Conservation (phyloP, 169 alveolate genomes). For the Miamiensis avidus region DNA sequence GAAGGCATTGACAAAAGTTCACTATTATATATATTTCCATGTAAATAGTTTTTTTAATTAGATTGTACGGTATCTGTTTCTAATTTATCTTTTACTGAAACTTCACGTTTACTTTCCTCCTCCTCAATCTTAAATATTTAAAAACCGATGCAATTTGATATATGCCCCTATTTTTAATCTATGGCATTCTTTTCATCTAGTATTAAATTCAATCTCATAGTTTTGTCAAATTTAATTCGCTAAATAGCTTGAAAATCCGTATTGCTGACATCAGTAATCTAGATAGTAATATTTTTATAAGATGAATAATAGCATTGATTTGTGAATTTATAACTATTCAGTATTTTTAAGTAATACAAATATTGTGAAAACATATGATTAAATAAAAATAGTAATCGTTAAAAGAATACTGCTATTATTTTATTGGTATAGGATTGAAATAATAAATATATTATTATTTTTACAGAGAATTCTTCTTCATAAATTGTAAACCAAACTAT, state of each 20-base stretch:
- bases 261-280: background rate
- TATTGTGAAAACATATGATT: no score
- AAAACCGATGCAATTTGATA: background rate
- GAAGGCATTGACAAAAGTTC: background rate
- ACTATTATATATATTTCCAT: background rate
- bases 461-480: background rate
- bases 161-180: background rate
- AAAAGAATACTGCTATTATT: no score
- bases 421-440: background rate
- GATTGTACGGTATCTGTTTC: no score
- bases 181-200: background rate
- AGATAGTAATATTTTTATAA: background rate
- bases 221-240: no score
- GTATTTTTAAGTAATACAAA: no score
- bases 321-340: background rate
- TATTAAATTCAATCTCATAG: background rate
- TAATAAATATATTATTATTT: no score
- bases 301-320: background rate
- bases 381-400: no score
- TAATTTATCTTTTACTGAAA: background rate
- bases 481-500: background rate
- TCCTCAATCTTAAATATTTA: background rate
- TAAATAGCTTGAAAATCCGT: no score
- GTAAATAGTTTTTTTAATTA: no score
- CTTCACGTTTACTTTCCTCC: background rate